phyloP scores from a whole-genome alignment of 805 yeast species.

The Hanseniaspora mollemarum region DNA sequence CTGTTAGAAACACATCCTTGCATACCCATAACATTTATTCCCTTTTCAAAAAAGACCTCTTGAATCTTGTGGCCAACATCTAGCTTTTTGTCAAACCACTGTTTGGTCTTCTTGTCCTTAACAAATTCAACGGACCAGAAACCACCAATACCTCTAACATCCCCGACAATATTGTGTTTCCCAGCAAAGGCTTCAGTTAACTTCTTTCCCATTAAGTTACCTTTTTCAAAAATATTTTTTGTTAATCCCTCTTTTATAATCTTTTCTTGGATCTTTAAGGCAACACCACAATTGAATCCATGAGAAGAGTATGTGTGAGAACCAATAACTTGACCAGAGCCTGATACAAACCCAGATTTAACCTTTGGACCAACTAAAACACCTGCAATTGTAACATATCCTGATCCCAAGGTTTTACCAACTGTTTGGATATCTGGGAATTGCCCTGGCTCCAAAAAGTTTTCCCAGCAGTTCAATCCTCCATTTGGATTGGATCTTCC shows the following conservation, averaged over 20 bases:
- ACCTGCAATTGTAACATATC: conserved; percentile 41
- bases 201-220: conserved; percentile 34
- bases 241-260: conserved; percentile 29
- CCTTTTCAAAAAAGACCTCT: conserved; percentile 33
- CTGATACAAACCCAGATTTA: conserved; percentile 31
- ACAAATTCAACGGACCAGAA: conserved; percentile 51
- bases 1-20: conserved; percentile 34
- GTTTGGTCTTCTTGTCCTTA: conserved; percentile 42
- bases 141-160: conserved; percentile 52
- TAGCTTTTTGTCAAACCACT: conserved; percentile 34
- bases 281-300: conserved; percentile 38
- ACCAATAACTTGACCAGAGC: conserved; percentile 34
- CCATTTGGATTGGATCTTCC: conserved; percentile 39
- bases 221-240: conserved; percentile 36
- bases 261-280: conserved; percentile 38
- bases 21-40: conserved; percentile 39
- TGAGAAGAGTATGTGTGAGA: conserved; percentile 44
- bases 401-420: conserved; percentile 42
- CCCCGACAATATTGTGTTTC: conserved; percentile 39
- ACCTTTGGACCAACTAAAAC: conserved; percentile 34
- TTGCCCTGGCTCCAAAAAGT: conserved; percentile 30
- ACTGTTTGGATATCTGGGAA: conserved; percentile 39
- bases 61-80: conserved; percentile 32
- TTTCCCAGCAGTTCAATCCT: conserved; percentile 39
- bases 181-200: conserved; percentile 29